phyloP scores from a whole-genome alignment of 1,284 basidiomycete genomes.

The Apiotrichum laibachii region DNA sequence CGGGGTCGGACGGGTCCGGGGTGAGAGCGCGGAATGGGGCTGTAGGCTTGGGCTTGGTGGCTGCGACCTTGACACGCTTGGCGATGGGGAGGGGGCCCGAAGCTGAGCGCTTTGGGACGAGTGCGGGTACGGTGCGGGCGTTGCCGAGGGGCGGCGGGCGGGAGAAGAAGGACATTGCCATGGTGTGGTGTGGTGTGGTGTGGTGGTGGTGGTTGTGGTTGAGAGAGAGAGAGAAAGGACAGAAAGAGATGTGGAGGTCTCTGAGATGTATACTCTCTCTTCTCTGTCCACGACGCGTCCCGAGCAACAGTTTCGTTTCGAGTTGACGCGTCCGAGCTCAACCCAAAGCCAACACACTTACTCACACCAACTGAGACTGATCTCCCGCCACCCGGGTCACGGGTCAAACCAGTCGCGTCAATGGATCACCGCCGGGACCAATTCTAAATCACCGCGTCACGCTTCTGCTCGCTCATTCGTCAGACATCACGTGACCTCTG shows the following conservation, averaged over 20 bases:
- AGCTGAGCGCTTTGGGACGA: conserved; percentile 5
- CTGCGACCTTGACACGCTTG: conserved; percentile 10
- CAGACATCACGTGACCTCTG: too few species aligned
- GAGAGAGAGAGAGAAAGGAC: background rate
- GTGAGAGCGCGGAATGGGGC: conserved; percentile 12
- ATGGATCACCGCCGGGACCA: too few species aligned
- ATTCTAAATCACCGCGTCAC: too few species aligned
- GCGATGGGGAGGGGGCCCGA: background rate
- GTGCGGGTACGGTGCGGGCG: conserved; percentile 1
- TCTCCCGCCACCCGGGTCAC: too few species aligned
- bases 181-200: background rate
- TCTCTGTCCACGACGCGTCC: too few species aligned
- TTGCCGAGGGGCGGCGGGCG: conserved; percentile 10
- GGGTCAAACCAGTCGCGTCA: too few species aligned
- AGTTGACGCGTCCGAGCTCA: too few species aligned
- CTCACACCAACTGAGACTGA: too few species aligned
- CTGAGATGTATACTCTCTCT: too few species aligned
- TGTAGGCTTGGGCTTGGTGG: background rate
- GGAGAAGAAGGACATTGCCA: conserved; percentile 13
- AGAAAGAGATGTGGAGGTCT: background rate
- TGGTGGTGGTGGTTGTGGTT: background rate
- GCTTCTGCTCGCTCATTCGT: too few species aligned
- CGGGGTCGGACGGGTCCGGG: conserved; percentile 21
- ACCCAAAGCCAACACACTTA: too few species aligned
- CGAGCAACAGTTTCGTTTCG: too few species aligned